These are phyloP conservation scores for Arbutus unedo DNA, from an alignment of 148 eudicot genomes.

Conservation along the genomic window DNA sequence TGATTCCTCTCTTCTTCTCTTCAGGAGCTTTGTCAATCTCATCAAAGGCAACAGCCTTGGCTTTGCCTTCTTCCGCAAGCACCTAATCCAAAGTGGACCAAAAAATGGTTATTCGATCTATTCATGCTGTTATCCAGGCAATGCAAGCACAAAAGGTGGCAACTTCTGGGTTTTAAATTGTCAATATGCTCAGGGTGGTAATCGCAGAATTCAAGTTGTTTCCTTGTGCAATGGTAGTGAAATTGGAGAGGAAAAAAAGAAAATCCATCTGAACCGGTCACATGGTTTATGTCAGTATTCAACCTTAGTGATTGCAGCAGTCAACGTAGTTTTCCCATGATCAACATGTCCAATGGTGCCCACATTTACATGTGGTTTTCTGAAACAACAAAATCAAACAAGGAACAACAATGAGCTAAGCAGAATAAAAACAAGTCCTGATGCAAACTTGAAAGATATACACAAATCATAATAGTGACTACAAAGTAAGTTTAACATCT, in stretches of 20 bases:
- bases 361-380: constrained; percentile 85
- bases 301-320: constrained; percentile 89
- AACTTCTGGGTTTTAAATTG: too few relatives aligned
- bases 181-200: background rate
- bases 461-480: background rate
- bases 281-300: background rate
- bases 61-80: constrained; percentile 72
- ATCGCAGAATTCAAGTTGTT: background rate
- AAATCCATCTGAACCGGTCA: background rate
- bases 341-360: constrained; percentile 92
- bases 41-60: constrained; percentile 83
- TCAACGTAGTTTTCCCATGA: constrained; percentile 88
- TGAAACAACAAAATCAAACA: constrained; percentile 25
- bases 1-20: constrained; percentile 85
- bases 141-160: background rate
- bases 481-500: background rate
- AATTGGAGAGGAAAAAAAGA: background rate
- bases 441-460: background rate
- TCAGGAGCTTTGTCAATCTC: constrained; percentile 91
- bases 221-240: background rate
- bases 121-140: background rate
- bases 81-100: constrained; percentile 33
- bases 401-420: background rate
- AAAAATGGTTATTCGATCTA: background rate
- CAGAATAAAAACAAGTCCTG: background rate